A percentile compares a stretch with the other conserved stretches of the same genome.
These are phyloP conservation scores for Bryoglossum gracile DNA, from an alignment of 495 filamentous ascomycete genomes.

Conservation along the genomic window DNA sequence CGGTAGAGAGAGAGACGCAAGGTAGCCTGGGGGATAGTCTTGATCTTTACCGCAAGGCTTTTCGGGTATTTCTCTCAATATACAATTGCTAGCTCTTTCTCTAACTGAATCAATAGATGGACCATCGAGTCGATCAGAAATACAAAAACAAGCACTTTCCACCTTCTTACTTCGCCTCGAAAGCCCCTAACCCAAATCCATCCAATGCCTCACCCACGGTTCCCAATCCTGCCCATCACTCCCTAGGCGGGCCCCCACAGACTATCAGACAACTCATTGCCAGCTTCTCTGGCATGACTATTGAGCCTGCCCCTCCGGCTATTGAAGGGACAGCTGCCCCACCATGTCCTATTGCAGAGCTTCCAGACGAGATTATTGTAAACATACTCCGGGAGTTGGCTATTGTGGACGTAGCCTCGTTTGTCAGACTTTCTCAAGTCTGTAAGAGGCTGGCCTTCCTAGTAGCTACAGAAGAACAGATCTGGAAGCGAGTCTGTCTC, in stretches of 20 bases:
- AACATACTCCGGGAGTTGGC: constrained; percentile 67
- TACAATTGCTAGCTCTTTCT: too few relatives aligned
- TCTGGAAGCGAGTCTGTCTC: constrained; percentile 76
- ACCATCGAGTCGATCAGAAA: constrained; percentile 70
- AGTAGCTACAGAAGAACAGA: constrained; percentile 74
- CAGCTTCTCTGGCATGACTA: constrained; percentile 60
- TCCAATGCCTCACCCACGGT: constrained; percentile 46
- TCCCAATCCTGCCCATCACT: constrained; percentile 49
- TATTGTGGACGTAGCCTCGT: constrained; percentile 66
- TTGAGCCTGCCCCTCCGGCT: constrained; percentile 44
- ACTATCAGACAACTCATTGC: constrained; percentile 62
- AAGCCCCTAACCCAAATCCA: constrained; percentile 44
- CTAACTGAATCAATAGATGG: constrained; percentile 59
- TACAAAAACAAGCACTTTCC: constrained; percentile 91
- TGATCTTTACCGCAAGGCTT: constrained; percentile 82
- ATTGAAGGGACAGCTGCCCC: constrained; percentile 60
- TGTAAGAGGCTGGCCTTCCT: constrained; percentile 85
- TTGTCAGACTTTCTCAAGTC: constrained; percentile 70
- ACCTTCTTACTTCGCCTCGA: constrained; percentile 40
- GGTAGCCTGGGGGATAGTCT: constrained; percentile 88
- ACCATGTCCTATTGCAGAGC: constrained; percentile 66
- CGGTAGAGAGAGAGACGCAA: constrained; percentile 77
- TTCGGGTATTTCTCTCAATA: too few relatives aligned
- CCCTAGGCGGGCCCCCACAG: constrained; percentile 46
- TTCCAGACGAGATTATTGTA: constrained; percentile 78